These are phyloP conservation scores for Aspergillus sp. DNA, from an alignment of 2,329 filamentous ascomycete species.

Conservation along the genomic window DNA sequence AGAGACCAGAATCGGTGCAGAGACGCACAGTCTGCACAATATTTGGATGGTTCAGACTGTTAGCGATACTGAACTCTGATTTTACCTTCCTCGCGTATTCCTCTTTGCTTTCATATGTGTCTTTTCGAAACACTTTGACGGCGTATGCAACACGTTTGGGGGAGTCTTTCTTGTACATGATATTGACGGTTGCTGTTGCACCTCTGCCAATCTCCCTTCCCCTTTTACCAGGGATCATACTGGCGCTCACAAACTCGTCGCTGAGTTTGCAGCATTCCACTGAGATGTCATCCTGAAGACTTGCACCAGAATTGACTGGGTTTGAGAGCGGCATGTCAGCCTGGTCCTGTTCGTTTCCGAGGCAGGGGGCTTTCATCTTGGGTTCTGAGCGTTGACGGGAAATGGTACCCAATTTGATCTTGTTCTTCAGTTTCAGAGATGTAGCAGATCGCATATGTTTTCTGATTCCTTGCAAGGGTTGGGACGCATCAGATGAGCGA, in stretches of 20 bases:
- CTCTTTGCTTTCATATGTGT: constrained; percentile 62
- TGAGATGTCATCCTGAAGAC: constrained; percentile 67
- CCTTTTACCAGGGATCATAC: constrained; percentile 65
- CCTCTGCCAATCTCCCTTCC: constrained; percentile 76
- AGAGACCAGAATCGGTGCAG: constrained; percentile 68
- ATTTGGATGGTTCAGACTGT: constrained; percentile 80
- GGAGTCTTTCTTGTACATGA: constrained; percentile 69
- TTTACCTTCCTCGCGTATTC: constrained; percentile 89
- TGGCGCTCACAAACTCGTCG: constrained; percentile 65
- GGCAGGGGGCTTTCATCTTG: neutral
- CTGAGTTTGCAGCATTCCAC: constrained; percentile 66
- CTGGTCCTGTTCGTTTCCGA: neutral
- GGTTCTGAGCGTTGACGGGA: no score
- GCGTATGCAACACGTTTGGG: constrained; percentile 60
- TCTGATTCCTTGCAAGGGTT: neutral
- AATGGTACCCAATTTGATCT: neutral
- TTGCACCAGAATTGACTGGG: constrained; percentile 36
- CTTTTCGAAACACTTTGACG: constrained; percentile 80
- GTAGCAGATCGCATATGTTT: neutral
- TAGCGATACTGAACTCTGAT: constrained; percentile 82
- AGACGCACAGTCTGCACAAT: constrained; percentile 76
- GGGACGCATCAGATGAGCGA: neutral
- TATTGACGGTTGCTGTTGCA: constrained; percentile 73
- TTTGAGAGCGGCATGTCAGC: neutral
- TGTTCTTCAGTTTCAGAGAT: neutral